Percentiles rank a stretch among this genome's conserved stretches.
These are phyloP conservation scores for Trifolium dubium DNA, from an alignment of 306 rosid genomes.

Conservation along the genomic window DNA sequence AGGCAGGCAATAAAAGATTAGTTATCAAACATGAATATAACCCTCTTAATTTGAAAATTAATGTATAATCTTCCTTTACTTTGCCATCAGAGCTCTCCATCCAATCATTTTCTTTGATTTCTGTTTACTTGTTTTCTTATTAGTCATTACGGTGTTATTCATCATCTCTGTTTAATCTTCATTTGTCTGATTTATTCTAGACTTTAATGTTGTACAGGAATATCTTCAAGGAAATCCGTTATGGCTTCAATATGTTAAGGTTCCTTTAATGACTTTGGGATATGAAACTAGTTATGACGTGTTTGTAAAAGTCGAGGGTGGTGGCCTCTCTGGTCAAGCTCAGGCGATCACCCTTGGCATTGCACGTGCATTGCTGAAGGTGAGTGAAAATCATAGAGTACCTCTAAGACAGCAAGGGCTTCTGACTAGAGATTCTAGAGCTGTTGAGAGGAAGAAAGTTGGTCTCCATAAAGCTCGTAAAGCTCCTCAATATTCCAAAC, in stretches of 20 bases:
- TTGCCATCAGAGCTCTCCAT: not conserved
- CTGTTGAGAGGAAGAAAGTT: constrained; percentile 94
- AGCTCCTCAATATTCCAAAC: constrained; percentile 97
- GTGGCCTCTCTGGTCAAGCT: constrained; percentile 97
- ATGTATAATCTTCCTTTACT: not conserved
- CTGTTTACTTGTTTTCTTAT: not conserved
- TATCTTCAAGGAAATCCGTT: constrained; percentile 96
- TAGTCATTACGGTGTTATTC: constrained; percentile 7
- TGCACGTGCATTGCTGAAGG: constrained; percentile 92
- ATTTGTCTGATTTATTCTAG: constrained; percentile 24
- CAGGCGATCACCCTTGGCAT: constrained; percentile 95
- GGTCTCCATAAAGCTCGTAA: constrained; percentile 99
- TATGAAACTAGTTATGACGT: constrained; percentile 85
- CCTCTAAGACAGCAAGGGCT: constrained; percentile 88
- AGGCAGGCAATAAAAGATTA: not conserved
- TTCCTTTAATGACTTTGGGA: constrained; percentile 77
- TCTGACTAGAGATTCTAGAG: constrained; percentile 92
- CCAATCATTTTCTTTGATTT: constrained; percentile 8
- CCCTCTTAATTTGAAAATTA: not conserved
- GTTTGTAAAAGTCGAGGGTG: constrained; percentile 90
- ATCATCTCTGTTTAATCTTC: constrained; percentile 19
- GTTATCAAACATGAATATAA: not conserved
- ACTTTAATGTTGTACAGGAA: constrained; percentile 55
- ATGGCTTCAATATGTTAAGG: constrained; percentile 85
- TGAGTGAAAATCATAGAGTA: constrained; percentile 77